A percentile compares a stretch with the other conserved stretches of the same genome.
Evolutionary conservation across 1,284 basidiomycete genomes (phyloP).

Genomic region (Cryptococcus hybrid): DNA sequence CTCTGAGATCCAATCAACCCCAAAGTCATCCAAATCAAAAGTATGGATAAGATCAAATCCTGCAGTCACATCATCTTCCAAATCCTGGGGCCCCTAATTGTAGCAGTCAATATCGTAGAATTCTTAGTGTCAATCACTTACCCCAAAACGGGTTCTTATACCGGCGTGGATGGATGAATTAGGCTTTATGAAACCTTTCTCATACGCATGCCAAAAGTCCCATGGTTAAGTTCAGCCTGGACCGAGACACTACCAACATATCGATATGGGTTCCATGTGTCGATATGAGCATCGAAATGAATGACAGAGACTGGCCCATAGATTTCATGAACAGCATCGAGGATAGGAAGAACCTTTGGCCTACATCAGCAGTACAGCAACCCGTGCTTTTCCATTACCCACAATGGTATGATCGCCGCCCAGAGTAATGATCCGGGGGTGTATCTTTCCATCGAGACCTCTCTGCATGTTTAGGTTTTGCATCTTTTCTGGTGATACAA

Average conservation of each 20-base stretch:
- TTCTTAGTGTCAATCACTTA: conserved; percentile 10
- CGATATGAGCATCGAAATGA: conserved; percentile 53
- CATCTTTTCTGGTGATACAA: conserved; percentile 21
- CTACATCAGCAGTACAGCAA: neutral
- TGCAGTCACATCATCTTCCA: conserved; percentile 46
- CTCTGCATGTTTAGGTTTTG: conserved; percentile 22
- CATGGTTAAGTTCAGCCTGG: conserved; percentile 33
- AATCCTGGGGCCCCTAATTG: conserved; percentile 15
- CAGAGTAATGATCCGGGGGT: conserved; percentile 50
- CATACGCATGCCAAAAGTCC: conserved; percentile 50
- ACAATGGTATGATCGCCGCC: conserved; percentile 53
- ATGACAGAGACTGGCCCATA: conserved; percentile 34
- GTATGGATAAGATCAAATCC: conserved; percentile 51
- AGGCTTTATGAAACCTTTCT: conserved; percentile 48
- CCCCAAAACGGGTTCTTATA: conserved; percentile 39
- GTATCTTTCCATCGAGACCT: conserved; percentile 40
- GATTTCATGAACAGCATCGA: conserved; percentile 46
- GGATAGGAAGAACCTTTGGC: conserved; percentile 50
- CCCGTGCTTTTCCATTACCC: neutral
- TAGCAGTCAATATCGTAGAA: neutral
- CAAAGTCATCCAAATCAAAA: conserved; percentile 52
- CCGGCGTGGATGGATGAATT: conserved; percentile 61
- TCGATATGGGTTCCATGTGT: conserved; percentile 50
- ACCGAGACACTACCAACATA: conserved; percentile 33
- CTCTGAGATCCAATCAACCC: conserved; percentile 45